Conservation (phyloP, 805 yeast genomes). For the Candida adriatica region DNA sequence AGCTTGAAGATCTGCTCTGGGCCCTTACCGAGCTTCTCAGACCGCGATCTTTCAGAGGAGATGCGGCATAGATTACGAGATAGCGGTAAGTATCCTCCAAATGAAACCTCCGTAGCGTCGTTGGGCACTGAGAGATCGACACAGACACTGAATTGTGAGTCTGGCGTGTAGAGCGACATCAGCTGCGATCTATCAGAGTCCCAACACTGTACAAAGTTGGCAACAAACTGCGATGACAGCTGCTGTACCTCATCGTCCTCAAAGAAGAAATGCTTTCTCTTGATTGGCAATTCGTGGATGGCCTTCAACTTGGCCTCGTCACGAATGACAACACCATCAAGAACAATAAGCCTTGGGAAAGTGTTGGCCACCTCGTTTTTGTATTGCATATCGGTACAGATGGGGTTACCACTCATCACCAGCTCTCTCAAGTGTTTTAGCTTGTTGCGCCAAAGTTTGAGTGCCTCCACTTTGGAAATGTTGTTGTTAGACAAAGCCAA, state of each 20-base stretch:
- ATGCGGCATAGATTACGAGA: constrained; percentile 75
- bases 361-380: constrained; percentile 55
- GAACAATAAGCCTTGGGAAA: constrained; percentile 74
- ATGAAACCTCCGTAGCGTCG: constrained; percentile 32
- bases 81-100: constrained; percentile 62
- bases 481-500: constrained; percentile 75
- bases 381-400: constrained; percentile 40
- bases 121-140: constrained; percentile 67
- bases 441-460: constrained; percentile 76
- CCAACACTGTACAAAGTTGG: constrained; percentile 75
- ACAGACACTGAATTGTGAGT: constrained; percentile 79
- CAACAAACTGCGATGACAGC: constrained; percentile 68
- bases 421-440: constrained; percentile 69
- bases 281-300: constrained; percentile 50
- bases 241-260: constrained; percentile 67
- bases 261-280: constrained; percentile 63
- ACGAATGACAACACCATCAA: constrained; percentile 75
- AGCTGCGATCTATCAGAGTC: constrained; percentile 71
- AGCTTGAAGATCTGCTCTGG: constrained; percentile 53
- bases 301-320: constrained; percentile 55
- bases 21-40: constrained; percentile 59
- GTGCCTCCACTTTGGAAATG: constrained; percentile 46
- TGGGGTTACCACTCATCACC: constrained; percentile 72
- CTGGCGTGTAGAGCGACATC: constrained; percentile 66
- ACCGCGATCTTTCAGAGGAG: constrained; percentile 44